These are phyloP conservation scores for Hyparrhenia diplandra DNA, from an alignment of 176 grass and related monocot species.

Conservation along the genomic window DNA sequence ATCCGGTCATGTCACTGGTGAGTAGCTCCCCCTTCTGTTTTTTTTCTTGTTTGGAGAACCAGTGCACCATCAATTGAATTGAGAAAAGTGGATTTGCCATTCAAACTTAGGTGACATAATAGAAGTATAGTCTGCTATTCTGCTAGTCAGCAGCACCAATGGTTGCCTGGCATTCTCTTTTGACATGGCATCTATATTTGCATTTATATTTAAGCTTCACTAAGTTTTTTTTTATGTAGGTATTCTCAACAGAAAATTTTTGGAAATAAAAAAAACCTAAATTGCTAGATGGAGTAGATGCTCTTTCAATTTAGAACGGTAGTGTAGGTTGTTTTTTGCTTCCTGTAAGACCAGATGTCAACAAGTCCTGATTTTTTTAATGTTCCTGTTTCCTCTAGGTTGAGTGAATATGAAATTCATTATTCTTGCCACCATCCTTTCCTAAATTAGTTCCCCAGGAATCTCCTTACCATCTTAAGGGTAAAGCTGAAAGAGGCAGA, in stretches of 20 bases:
- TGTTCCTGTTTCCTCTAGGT: not conserved
- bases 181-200: not conserved
- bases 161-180: not conserved
- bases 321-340: not conserved
- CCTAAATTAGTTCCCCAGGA: not conserved
- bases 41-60: not conserved
- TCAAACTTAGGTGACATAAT: not conserved
- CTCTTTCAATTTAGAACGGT: not conserved
- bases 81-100: not conserved
- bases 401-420: not conserved
- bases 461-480: not conserved
- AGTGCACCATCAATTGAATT: not conserved
- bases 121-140: not conserved
- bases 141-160: not conserved
- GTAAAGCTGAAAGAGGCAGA: not conserved
- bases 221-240: not conserved
- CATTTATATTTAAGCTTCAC: constrained; percentile 1
- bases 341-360: not conserved
- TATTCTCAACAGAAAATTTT: not conserved
- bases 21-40: constrained; percentile 16
- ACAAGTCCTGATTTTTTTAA: not conserved
- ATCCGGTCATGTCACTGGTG: constrained; percentile 95
- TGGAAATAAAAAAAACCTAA: not conserved
- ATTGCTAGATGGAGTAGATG: not conserved
- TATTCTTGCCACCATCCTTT: not conserved